Evolutionary conservation across 176 grass and related monocot species (phyloP).

Genomic region (Panicum miliaceum): DNA sequence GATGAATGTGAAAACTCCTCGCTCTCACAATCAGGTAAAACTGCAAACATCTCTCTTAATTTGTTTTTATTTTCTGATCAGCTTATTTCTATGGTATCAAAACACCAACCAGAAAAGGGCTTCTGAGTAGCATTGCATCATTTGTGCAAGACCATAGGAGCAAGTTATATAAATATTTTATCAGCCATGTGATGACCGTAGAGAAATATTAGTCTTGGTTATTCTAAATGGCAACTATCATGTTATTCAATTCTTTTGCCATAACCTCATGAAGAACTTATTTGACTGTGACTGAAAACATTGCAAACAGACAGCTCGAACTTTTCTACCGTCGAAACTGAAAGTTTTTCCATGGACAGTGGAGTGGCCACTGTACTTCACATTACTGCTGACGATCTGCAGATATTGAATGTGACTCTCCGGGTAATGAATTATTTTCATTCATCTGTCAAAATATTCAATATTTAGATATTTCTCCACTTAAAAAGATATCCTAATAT

Average conservation of each 20-base stretch:
- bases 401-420: slow-evolving; percentile 20
- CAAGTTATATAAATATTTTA: no score
- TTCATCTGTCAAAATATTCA: not conserved
- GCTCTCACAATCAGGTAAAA: not conserved
- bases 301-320: slow-evolving; percentile 20
- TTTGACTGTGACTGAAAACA: not conserved
- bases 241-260: not conserved
- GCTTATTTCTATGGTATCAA: not conserved
- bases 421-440: slow-evolving; percentile 9
- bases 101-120: not conserved
- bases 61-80: not conserved
- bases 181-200: not conserved
- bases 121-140: not conserved
- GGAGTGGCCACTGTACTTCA: not conserved
- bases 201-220: not conserved
- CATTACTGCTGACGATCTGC: not conserved
- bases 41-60: not conserved
- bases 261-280: not conserved
- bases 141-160: not conserved
- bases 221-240: not conserved
- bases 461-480: not conserved
- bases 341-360: slow-evolving; percentile 12
- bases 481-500: not conserved
- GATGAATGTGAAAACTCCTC: slow-evolving; percentile 22
- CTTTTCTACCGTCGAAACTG: slow-evolving; percentile 1